phyloP scores from a whole-genome alignment of 1,284 basidiomycete genomes.

The Moniliophthora roreri region DNA sequence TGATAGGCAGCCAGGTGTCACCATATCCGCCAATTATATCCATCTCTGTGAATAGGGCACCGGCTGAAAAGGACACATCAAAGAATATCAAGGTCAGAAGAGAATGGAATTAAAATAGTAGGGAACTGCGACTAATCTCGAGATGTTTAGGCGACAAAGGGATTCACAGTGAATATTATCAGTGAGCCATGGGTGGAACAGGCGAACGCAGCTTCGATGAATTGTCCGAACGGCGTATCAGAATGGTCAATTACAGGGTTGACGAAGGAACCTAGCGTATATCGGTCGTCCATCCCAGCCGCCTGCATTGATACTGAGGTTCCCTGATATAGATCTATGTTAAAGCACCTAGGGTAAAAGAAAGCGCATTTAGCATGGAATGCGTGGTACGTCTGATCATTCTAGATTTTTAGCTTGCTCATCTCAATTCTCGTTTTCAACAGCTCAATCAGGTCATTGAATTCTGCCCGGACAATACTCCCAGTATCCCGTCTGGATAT shows the following conservation, averaged over 20 bases:
- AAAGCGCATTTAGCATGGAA: constrained; percentile 73
- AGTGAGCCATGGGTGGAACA: constrained; percentile 69
- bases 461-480: constrained; percentile 39
- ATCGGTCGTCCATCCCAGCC: constrained; percentile 8
- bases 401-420: background rate
- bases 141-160: constrained; percentile 44
- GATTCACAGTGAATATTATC: constrained; percentile 71
- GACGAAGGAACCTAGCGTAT: constrained; percentile 56
- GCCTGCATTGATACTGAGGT: constrained; percentile 17
- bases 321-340: constrained; percentile 41
- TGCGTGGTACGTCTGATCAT: constrained; percentile 42
- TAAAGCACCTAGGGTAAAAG: constrained; percentile 65
- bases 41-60: constrained; percentile 41
- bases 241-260: constrained; percentile 71
- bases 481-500: constrained; percentile 33
- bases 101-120: too few relatives aligned
- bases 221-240: constrained; percentile 55
- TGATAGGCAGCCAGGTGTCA: constrained; percentile 34
- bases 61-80: constrained; percentile 53
- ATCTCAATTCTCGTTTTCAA: background rate
- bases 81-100: constrained; percentile 51
- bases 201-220: constrained; percentile 59
- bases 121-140: too few relatives aligned
- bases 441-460: constrained; percentile 47
- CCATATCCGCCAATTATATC: constrained; percentile 59